These are phyloP conservation scores for Echeveria elegans DNA, from an alignment of 164 flowering plant species.

Conservation along the genomic window DNA sequence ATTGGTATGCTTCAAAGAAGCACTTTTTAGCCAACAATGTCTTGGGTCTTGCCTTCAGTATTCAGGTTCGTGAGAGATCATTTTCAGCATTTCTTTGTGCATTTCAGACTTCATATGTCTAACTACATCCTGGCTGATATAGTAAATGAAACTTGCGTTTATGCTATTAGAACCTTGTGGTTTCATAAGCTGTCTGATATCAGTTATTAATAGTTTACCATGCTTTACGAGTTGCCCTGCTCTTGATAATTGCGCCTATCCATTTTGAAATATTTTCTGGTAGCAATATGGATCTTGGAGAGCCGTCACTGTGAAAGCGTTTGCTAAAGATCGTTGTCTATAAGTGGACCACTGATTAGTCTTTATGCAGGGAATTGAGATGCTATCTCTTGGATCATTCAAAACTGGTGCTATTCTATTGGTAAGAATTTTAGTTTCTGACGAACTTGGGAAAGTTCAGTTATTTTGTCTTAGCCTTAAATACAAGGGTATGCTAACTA, in stretches of 20 bases:
- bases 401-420: conserved; percentile 93
- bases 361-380: conserved; percentile 82
- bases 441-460: background rate
- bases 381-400: conserved; percentile 98
- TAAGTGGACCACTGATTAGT: background rate
- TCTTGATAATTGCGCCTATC: background rate
- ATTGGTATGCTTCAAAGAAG: conserved; percentile 88
- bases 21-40: conserved; percentile 97
- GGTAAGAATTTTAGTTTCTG: conserved; percentile 35
- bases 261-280: background rate
- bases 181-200: too few relatives aligned
- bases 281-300: background rate
- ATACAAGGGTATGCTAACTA: too few relatives aligned
- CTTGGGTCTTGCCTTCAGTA: conserved; percentile 87
- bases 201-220: too few relatives aligned
- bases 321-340: background rate
- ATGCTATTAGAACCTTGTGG: background rate
- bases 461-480: background rate
- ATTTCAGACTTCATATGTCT: background rate
- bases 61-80: conserved; percentile 55
- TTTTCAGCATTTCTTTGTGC: background rate
- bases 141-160: background rate
- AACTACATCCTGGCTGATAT: background rate
- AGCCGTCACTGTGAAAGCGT: background rate
- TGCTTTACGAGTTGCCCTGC: background rate